These are phyloP conservation scores for Xylariaceae sp. DNA, from an alignment of 2,329 filamentous ascomycete genomes.

Conservation along the genomic window DNA sequence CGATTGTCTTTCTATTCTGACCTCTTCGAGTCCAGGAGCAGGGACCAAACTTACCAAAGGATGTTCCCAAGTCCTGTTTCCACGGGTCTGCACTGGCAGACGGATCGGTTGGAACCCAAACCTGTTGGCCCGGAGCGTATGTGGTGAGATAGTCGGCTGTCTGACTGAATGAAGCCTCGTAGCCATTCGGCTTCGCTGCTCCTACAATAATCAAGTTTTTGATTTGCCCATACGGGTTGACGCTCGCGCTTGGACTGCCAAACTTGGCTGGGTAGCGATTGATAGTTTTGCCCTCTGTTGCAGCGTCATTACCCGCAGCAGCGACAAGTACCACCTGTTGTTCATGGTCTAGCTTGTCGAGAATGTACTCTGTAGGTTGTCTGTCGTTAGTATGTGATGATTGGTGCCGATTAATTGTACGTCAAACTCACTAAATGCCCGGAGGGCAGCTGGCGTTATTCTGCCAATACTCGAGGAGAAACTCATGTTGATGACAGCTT, in stretches of 20 bases:
- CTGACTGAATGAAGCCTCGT: not conserved
- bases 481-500: not conserved
- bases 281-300: not conserved
- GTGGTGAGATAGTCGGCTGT: not conserved
- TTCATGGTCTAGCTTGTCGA: not conserved
- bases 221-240: not conserved
- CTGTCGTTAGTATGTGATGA: not conserved
- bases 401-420: not conserved
- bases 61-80: not conserved
- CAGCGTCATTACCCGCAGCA: not conserved
- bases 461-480: not conserved
- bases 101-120: not conserved
- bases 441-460: not conserved
- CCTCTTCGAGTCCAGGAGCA: not conserved
- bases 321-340: not conserved
- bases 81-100: not conserved
- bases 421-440: not conserved
- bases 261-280: not conserved
- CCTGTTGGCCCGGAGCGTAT: not conserved
- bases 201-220: not conserved
- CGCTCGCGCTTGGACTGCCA: not conserved
- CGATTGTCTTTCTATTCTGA: not conserved
- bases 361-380: not conserved
- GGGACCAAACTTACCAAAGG: not conserved
- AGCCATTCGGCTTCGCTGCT: not conserved